Conservation (phyloP, 495 filamentous ascomycete genomes). For the Mytilinidion resinicola region DNA sequence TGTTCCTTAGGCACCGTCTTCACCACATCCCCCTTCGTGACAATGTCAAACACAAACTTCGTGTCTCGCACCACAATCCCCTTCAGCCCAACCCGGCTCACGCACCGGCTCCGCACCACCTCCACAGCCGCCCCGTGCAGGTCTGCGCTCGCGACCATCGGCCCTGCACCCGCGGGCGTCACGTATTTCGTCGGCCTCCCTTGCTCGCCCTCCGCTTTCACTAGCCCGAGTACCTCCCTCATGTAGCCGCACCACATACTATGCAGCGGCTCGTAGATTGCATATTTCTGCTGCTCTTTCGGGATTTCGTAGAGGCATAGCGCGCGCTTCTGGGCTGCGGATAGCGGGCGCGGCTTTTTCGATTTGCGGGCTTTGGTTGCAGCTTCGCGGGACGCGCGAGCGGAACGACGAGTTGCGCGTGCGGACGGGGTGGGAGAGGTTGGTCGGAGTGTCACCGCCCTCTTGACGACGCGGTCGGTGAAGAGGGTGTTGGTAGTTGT, state of each 20-base stretch:
- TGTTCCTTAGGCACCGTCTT: slow-evolving; percentile 79
- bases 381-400: slow-evolving; percentile 56
- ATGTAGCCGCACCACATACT: slow-evolving; percentile 79
- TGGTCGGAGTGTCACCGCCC: slow-evolving; percentile 72
- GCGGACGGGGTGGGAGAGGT: slow-evolving; percentile 48
- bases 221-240: slow-evolving; percentile 58
- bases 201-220: slow-evolving; percentile 25
- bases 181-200: slow-evolving; percentile 37
- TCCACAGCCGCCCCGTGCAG: slow-evolving; percentile 82
- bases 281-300: slow-evolving; percentile 59
- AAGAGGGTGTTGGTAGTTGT: slow-evolving; percentile 62
- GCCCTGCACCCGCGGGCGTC: slow-evolving; percentile 48
- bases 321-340: slow-evolving; percentile 68
- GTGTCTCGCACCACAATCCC: slow-evolving; percentile 88
- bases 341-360: slow-evolving; percentile 61
- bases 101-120: slow-evolving; percentile 75
- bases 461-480: slow-evolving; percentile 72
- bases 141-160: slow-evolving; percentile 73
- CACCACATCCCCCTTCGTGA: slow-evolving; percentile 53
- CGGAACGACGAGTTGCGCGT: slow-evolving; percentile 43
- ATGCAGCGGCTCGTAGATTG: slow-evolving; percentile 69
- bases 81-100: slow-evolving; percentile 69
- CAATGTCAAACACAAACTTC: slow-evolving; percentile 76
- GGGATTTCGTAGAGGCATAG: slow-evolving; percentile 70
- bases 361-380: slow-evolving; percentile 46